phyloP scores from a whole-genome alignment of 257 asterid genomes.

The Leptodermis oblonga region DNA sequence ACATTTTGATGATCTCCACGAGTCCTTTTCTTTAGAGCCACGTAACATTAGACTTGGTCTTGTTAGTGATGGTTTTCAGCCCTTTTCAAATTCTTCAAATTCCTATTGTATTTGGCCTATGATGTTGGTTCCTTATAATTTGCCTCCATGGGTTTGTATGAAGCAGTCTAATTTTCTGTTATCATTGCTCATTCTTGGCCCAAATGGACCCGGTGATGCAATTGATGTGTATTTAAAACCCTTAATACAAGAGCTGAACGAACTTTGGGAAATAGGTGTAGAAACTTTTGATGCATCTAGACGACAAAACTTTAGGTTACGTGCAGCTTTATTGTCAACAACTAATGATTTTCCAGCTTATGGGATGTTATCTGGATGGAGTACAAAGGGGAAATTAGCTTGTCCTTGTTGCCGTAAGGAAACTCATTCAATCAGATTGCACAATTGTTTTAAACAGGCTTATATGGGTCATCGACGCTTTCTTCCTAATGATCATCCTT shows the following conservation, averaged over 20 bases:
- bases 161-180: neutral
- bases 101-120: neutral
- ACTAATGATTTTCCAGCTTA: conserved; percentile 13
- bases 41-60: neutral
- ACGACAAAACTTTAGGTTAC: neutral
- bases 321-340: neutral
- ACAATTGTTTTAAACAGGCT: neutral
- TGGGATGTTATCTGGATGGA: neutral
- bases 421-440: neutral
- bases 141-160: conserved; percentile 1
- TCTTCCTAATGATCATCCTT: neutral
- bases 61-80: no score
- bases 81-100: neutral
- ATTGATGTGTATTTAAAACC: conserved; percentile 1
- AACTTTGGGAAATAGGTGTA: neutral
- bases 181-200: no score
- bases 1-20: neutral
- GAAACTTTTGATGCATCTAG: neutral
- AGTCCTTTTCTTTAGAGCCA: neutral
- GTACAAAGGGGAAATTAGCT: no score
- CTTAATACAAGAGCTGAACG: neutral
- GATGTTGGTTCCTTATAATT: neutral
- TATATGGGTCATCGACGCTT: neutral
- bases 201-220: neutral
- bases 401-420: neutral